Base-by-base conservation (phyloP, 768 basidiomycete species). In the Phanerochaete sordida region DNA sequence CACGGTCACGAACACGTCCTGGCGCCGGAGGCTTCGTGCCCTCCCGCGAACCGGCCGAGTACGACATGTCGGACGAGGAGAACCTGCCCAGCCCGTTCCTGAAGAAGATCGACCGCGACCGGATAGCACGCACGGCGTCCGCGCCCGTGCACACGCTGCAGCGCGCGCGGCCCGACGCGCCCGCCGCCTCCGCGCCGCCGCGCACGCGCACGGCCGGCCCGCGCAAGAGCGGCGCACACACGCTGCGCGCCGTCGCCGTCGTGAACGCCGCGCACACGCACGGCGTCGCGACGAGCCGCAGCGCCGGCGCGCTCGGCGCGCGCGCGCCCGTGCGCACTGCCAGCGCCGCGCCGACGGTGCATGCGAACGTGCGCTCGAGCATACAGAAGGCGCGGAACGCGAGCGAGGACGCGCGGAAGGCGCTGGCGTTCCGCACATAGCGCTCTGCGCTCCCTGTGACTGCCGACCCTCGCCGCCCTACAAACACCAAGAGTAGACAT, bases 51-150 rank as follows among this genome's bases (percentile, higher is more conserved):
- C 15, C 11, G 21, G 26, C 80, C 3, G 74, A 80, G 59, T 93
- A 91, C 65, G 86, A 92, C 69, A 65, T 88, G 11, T 77, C 78
- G 0, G 90, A 93, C 68, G 91, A 91, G 69, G 91, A 91, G 70
- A 93, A 92, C 70, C 78, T 93, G 0, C 92, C 91, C 0, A 91
- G 89, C 68, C 92, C 91, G 5, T 93, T 93, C 73, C 69, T 93
- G 45, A 88, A 87, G 68, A 78, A 82, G 52, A 72, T 61, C 4
- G 84, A 85, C 30, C 72, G 76, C 26, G 78, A 77, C 39, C 63
- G 71, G 35, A 62, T 66, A 13, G 43, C 61, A 19, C 52, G 63
- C 6, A 62, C 68, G 11, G 59, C 56, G 26, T 59, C 64, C 12
- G 67, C 57, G 16, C 52, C 68, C 26, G 47, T 26, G 24, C 33